A percentile compares a stretch with the other conserved stretches of the same genome.
Evolutionary conservation across 2,329 filamentous ascomycete genomes (phyloP).

Genomic region (Penicillium capsulatum): DNA sequence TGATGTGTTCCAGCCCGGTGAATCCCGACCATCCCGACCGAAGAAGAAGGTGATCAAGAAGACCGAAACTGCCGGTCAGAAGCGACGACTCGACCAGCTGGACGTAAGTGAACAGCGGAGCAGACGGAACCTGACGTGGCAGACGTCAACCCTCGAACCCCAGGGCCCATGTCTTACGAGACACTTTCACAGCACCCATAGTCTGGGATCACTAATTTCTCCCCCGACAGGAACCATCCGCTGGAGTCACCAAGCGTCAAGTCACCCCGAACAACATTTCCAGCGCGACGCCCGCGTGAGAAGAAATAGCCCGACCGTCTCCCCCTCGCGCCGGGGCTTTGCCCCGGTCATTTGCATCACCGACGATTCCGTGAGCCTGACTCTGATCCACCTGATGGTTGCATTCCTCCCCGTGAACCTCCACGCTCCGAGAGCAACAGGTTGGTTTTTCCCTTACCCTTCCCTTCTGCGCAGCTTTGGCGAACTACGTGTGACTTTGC

Average conservation of each 20-base stretch:
- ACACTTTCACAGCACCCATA: conserved; percentile 17
- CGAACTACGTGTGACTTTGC: conserved; percentile 10
- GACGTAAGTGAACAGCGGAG: conserved; percentile 40
- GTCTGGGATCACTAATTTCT: conserved; percentile 33
- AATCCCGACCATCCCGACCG: conserved; percentile 61
- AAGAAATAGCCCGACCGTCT: neutral
- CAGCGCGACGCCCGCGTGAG: conserved; percentile 33
- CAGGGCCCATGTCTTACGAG: too few relatives aligned
- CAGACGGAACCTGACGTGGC: conserved; percentile 23
- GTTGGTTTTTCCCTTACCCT: conserved; percentile 32
- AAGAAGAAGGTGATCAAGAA: conserved; percentile 51
- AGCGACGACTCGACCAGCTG: conserved; percentile 39
- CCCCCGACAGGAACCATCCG: conserved; percentile 25
- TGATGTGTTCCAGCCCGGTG: conserved; percentile 79
- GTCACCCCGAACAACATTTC: conserved; percentile 28
- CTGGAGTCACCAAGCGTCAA: conserved; percentile 34
- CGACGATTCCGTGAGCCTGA: conserved; percentile 3
- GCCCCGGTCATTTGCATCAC: conserved; percentile 22
- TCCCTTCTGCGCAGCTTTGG: conserved; percentile 13
- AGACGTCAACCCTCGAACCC: conserved; percentile 23
- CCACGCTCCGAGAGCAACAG: conserved; percentile 28
- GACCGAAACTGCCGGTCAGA: conserved; percentile 33
- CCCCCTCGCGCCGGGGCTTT: conserved; percentile 24
- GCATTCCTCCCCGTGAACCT: conserved; percentile 14
- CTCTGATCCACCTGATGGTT: conserved; percentile 6